Evolutionary conservation across 768 basidiomycete genomes (phyloP).

Genomic region (Phylloporus sp.): DNA sequence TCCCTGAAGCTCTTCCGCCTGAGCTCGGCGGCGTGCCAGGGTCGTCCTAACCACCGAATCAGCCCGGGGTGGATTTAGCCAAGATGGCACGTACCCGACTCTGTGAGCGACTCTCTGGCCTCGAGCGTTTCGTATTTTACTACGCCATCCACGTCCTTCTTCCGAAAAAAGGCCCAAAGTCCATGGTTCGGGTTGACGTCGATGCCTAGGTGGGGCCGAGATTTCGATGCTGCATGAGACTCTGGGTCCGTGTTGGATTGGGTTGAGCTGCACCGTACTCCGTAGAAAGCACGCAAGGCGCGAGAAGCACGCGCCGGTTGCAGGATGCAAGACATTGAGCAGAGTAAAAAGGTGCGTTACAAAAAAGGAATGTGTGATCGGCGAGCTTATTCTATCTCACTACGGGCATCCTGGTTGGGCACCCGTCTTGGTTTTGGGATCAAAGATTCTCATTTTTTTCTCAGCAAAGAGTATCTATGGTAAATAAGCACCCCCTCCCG

Average conservation of each 20-base stretch:
- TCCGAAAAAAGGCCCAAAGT: slow-evolving; percentile 72
- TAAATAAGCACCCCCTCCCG: no score
- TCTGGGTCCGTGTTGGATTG: neutral
- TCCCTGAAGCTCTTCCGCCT: slow-evolving; percentile 89
- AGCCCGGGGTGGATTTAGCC: neutral
- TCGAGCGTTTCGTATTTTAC: slow-evolving; percentile 50
- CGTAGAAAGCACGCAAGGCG: slow-evolving; percentile 9
- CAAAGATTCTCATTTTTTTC: no score
- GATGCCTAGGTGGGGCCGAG: slow-evolving; percentile 40
- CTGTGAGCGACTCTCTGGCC: slow-evolving; percentile 26
- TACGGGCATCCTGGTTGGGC: no score
- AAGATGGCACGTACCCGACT: slow-evolving; percentile 32
- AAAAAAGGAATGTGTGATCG: no score
- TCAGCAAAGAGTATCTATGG: no score
- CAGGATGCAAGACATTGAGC: slow-evolving; percentile 21
- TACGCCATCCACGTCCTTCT: slow-evolving; percentile 46
- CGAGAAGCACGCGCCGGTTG: slow-evolving; percentile 18
- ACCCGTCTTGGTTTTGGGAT: no score
- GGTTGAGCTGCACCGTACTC: slow-evolving; percentile 22
- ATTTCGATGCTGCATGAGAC: slow-evolving; percentile 6
- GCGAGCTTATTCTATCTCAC: no score
- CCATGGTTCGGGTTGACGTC: slow-evolving; percentile 60
- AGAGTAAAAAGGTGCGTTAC: no score
- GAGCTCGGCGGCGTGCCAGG: slow-evolving; percentile 84
- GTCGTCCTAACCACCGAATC: slow-evolving; percentile 55